Conservation (phyloP, 73 alveolate species). For the Urostyla sp. region DNA sequence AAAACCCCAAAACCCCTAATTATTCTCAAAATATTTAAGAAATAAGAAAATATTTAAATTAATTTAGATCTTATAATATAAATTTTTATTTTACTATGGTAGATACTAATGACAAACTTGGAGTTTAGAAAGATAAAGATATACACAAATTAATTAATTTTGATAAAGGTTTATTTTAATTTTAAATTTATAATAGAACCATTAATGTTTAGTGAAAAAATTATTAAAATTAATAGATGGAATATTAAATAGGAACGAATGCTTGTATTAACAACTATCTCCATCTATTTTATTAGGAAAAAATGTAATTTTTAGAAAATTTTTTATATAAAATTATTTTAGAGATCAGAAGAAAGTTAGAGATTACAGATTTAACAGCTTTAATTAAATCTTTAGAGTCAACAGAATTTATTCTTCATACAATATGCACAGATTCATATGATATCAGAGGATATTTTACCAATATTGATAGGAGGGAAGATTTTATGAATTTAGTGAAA, state of each 20-base stretch:
- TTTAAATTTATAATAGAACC: too few relatives aligned
- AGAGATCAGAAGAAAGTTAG: slow-evolving; percentile 80
- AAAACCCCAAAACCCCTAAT: too few relatives aligned
- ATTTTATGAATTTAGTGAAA: slow-evolving; percentile 54
- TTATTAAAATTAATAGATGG: slow-evolving; percentile 81
- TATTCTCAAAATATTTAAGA: too few relatives aligned
- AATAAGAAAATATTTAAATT: too few relatives aligned
- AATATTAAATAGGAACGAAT: slow-evolving; percentile 80
- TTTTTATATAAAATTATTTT: not conserved
- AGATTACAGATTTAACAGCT: slow-evolving; percentile 68
- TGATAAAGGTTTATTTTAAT: too few relatives aligned
- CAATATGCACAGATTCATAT: slow-evolving; percentile 47
- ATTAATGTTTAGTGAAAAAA: slow-evolving; percentile 70
- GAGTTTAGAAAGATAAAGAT: too few relatives aligned
- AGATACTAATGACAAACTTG: too few relatives aligned
- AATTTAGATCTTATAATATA: too few relatives aligned
- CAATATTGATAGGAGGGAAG: slow-evolving; percentile 56
- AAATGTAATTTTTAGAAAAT: slow-evolving; percentile 54
- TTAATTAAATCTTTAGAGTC: slow-evolving; percentile 60
- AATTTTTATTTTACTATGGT: too few relatives aligned
- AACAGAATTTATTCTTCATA: slow-evolving; percentile 62
- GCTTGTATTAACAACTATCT: slow-evolving; percentile 72
- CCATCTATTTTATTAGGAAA: slow-evolving; percentile 75
- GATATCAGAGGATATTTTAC: slow-evolving; percentile 55
- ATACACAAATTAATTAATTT: too few relatives aligned